Base-by-base conservation (phyloP, 306 rosid species). In the Lathyrus oleraceus region DNA sequence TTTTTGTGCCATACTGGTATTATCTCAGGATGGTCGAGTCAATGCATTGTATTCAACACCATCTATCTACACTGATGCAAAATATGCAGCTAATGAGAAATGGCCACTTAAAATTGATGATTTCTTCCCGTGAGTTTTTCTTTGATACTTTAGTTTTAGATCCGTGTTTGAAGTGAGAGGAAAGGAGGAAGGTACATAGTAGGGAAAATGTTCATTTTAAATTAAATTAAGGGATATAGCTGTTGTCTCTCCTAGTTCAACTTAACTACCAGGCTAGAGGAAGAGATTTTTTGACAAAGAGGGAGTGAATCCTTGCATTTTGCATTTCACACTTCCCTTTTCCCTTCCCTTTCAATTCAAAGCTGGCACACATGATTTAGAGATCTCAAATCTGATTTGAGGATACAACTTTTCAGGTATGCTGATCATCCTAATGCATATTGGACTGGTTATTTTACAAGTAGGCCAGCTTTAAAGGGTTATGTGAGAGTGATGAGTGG, bases 391-490 rank as follows among this genome's bases (percentile, higher is more conserved):
- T 70, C 67, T 82, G 65, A 82, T 44, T 79, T 72, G 62, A 43
- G 17, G 58, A 16, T 28, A 61, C 65, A 56, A 69, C 70, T 78
- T 78, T 76, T 76, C 89, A 92, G 97, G 54, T 92, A 92, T 56
- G 97, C 97, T 15, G 96, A 92, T 77, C 72, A 57, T 42, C 82
- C 79, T 54, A 87, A 92, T 81, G 96, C 96, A 47, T 92, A 92
- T 72, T 92, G 97, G 97, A 92, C 97, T 45, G 97, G 97, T 61
- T 92, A 89, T 75, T 92, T 89, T 69, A 89, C 97, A 15, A 92
- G 96, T 81, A 87, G 97, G 65, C 95, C 97, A 8, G 90, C 86
- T 61, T 61, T 87, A 27, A 92, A 92, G 76, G 90, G 92, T 51
- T 89, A 89, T 52, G 89, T 86, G 53, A 87, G 97, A 79, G 54